Evolutionary conservation across 441 rosid species (phyloP), one percentile per base, ranked within the genome.

Genomic region (Jatropha multifida): DNA sequence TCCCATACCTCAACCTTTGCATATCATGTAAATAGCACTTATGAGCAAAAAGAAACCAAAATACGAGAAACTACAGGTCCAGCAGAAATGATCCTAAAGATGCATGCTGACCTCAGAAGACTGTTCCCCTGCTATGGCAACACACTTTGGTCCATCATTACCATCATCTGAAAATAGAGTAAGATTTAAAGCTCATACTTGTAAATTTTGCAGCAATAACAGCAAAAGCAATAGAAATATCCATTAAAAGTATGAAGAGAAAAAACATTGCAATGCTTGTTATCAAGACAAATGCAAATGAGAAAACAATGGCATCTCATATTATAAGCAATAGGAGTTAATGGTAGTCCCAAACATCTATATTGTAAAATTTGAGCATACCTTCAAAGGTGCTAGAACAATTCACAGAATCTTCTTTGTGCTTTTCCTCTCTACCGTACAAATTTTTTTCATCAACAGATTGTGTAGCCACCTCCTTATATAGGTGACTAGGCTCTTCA

Each of bases 1-100:
- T 94, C 97, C 97, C 98, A 90, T 73, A 94, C 77, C 83, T 94
- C 98, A 68, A 94, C 88, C 98, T 94, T 77, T 71, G 32, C 32
- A 44, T 69, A 80, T 74, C 51, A 55, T 49, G 66, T 40, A 82
- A 65, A 75, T 17, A 55, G 74, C 67, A 79, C 73, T 27, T 68
- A 75, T 44, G 60, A 79, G 84, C 77, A 68, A 76, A 12, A 0
- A 26, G 77, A 71, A 58, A 76, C 71, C 20, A 55, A 59, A 73
- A 76, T 75, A 18, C 75, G 54, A 59, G 65, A 73, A 46, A 26
- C 5, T 52, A 74, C 73, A 72, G 7, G 68, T 41, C 23, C n/a
- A 42, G 41, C 60, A 66, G 68, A 68, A 51, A 60, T 26, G 52
- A 0, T 15, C 27, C 40, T 7, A 68, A 74, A 71, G 61, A 52